Percentiles rank a stretch among this genome's conserved stretches.
These are phyloP conservation scores for Gastrolobium bilobum DNA, from an alignment of 306 rosid genomes.

Conservation along the genomic window DNA sequence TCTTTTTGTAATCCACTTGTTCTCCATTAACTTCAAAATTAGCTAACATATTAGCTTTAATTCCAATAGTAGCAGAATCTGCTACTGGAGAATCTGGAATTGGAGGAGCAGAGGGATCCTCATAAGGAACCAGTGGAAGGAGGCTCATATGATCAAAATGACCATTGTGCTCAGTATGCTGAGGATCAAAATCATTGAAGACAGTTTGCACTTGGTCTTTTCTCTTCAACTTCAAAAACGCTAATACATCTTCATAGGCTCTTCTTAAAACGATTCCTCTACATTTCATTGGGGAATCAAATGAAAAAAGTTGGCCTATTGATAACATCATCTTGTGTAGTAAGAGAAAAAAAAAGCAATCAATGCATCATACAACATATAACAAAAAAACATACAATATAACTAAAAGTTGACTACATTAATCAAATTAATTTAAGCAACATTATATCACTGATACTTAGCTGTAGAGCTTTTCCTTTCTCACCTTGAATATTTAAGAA, in stretches of 20 bases:
- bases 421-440: too few relatives aligned
- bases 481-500: too few relatives aligned
- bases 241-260: constrained; percentile 13
- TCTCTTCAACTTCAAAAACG: constrained; percentile 19
- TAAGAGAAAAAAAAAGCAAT: neutral
- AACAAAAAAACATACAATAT: too few relatives aligned
- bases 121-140: neutral
- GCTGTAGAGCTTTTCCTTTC: too few relatives aligned
- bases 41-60: neutral
- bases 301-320: constrained; percentile 7
- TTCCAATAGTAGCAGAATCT: neutral
- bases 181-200: neutral
- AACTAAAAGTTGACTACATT: too few relatives aligned
- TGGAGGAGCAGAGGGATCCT: constrained; percentile 44
- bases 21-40: neutral
- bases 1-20: constrained; percentile 5
- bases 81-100: constrained; percentile 9
- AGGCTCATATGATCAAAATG: too few relatives aligned
- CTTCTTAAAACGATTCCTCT: constrained; percentile 21
- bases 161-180: too few relatives aligned
- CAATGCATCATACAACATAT: too few relatives aligned
- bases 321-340: constrained; percentile 30
- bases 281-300: neutral
- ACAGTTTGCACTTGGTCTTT: neutral
- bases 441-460: too few relatives aligned